A percentile compares a stretch with the other conserved stretches of the same genome.
Evolutionary conservation across 768 basidiomycete genomes (phyloP).

Genomic region (Mycena chlorophos): DNA sequence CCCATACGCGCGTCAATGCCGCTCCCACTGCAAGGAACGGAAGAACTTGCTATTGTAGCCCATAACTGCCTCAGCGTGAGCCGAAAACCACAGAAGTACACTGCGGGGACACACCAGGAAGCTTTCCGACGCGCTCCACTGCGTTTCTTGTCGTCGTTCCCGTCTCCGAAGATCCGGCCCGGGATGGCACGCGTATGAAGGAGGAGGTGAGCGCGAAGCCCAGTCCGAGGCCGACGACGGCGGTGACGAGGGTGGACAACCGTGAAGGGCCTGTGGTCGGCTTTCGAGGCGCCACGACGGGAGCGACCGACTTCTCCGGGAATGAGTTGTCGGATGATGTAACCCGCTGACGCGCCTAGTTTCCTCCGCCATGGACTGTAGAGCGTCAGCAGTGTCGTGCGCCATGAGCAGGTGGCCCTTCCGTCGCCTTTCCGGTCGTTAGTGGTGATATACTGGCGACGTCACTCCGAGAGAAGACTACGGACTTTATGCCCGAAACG

Average conservation of each 20-base stretch:
- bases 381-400: too few relatives aligned
- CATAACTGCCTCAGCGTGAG: constrained; percentile 41
- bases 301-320: not conserved
- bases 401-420: too few relatives aligned
- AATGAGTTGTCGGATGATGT: too few relatives aligned
- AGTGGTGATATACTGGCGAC: too few relatives aligned
- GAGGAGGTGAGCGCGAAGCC: not conserved
- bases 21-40: too few relatives aligned
- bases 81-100: not conserved
- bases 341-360: too few relatives aligned
- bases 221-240: not conserved
- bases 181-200: not conserved
- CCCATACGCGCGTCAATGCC: not conserved
- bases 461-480: too few relatives aligned
- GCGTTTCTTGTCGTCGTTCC: not conserved
- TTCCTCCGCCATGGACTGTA: too few relatives aligned
- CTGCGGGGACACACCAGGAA: constrained; percentile 34
- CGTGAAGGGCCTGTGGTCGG: not conserved
- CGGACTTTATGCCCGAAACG: too few relatives aligned
- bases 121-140: constrained; percentile 31
- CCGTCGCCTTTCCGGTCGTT: too few relatives aligned
- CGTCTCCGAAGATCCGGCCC: not conserved
- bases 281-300: not conserved
- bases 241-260: not conserved
- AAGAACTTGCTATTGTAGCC: constrained; percentile 60